These are phyloP conservation scores for Taiozyma onychis DNA, from an alignment of 1,139 yeast species.

Conservation along the genomic window DNA sequence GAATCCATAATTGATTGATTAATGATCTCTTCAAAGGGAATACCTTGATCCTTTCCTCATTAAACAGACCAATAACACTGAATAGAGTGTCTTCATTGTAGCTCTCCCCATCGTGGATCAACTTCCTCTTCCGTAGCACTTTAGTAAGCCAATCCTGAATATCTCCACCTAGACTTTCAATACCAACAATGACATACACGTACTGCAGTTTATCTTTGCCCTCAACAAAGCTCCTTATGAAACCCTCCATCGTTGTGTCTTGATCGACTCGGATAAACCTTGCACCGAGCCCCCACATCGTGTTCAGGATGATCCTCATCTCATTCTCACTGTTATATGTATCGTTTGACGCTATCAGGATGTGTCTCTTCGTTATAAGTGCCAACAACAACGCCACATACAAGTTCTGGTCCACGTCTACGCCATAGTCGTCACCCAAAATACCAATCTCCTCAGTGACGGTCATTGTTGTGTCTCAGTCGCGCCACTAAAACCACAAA, in stretches of 20 bases:
- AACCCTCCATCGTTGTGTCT: not conserved
- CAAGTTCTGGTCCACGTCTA: slow-evolving; percentile 8
- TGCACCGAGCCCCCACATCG: slow-evolving; percentile 9
- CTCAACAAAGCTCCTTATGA: not conserved
- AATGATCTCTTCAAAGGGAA: not conserved
- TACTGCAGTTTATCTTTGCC: not conserved
- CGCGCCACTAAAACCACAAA: too few species aligned
- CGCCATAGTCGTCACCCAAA: not conserved
- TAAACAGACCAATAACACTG: slow-evolving; percentile 1
- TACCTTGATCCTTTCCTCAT: not conserved
- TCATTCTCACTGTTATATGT: slow-evolving; percentile 12
- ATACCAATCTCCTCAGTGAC: not conserved
- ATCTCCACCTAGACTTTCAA: not conserved
- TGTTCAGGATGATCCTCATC: slow-evolving; percentile 13
- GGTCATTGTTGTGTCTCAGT: not conserved
- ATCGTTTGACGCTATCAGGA: slow-evolving; percentile 22
- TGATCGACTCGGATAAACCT: not conserved
- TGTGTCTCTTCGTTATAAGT: slow-evolving; percentile 22
- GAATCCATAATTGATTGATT: slow-evolving; percentile 23
- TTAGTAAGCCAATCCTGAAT: not conserved
- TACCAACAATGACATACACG: not conserved
- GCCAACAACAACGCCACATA: slow-evolving; percentile 20
- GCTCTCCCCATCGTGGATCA: not conserved
- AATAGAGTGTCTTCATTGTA: not conserved
- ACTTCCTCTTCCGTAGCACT: not conserved